Evolutionary conservation across 306 rosid genomes (phyloP), one percentile per base, ranked within the genome.

Genomic region (Lotus japonicus): DNA sequence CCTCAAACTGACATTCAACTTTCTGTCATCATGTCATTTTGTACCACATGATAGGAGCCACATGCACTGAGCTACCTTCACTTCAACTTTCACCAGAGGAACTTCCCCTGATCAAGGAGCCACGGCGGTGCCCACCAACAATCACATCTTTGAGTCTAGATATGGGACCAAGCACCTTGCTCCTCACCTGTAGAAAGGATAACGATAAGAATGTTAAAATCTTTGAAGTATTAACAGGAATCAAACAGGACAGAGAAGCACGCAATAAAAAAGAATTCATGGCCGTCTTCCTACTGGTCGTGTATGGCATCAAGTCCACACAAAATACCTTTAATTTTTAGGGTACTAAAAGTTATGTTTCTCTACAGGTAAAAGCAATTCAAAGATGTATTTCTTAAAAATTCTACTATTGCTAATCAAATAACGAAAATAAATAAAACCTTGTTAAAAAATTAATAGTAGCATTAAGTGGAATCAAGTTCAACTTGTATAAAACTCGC

Each of bases 131-230:
- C 50, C 95, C 90, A 21, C 91, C 92, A 53, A 88, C 86, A 28
- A 95, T 83, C 71, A 80, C 89, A 19, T 87, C 96, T 80, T 95
- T 95, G 72, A 95, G 89, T 50, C 97, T 87, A 68, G 80, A 48
- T 43, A 90, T 84, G 58, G 97, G 92, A 61, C 83, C 88, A 48
- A 90, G 75, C 72, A 82, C 72, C 81, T 82, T 83, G 79, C 87
- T 77, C 59, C 84, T 72, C 36, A 71, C 89, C 99, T 90, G 83
- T 31, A 62, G 57, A 67, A 18, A 43, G 2, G 6, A 39, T 18
- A 61, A 36, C 53, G 28, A 14, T 56, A 58, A 11, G 23, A 56
- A 58, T 17, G 68, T 74, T 74, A 73, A 48, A 41, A 53, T 41
- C 39, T 55, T 70, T 28, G 8, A 50, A 72, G 31, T 12, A 26